These are phyloP conservation scores for Russula vinacea DNA, from an alignment of 768 basidiomycete genomes.

Conservation along the genomic window DNA sequence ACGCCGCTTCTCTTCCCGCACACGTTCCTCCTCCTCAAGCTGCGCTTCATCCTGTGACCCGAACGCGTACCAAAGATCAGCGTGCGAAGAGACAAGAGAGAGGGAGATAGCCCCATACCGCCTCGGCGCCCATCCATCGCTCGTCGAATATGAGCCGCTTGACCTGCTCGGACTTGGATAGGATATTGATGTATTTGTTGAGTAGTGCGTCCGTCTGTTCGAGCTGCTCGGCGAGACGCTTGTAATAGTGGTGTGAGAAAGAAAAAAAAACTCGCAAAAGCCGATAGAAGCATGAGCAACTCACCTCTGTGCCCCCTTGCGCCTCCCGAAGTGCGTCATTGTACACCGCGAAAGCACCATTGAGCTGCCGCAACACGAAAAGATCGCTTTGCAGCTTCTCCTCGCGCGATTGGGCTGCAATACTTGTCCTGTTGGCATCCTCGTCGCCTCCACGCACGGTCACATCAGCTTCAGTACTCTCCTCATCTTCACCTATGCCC, in stretches of 20 bases:
- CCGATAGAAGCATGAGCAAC: conserved; percentile 27
- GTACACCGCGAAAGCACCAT: conserved; percentile 63
- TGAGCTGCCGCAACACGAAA: conserved; percentile 69
- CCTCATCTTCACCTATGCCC: conserved; percentile 26
- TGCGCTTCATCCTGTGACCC: conserved; percentile 54
- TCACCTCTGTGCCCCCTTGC: conserved; percentile 67
- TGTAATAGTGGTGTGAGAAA: neutral
- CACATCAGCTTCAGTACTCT: conserved; percentile 29
- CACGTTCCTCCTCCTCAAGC: conserved; percentile 46
- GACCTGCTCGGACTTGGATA: conserved; percentile 67
- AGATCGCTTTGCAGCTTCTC: conserved; percentile 75
- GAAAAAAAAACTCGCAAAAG: neutral
- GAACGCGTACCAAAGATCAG: neutral
- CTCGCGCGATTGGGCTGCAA: conserved; percentile 47
- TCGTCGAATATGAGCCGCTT: conserved; percentile 72
- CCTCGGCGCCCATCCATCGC: conserved; percentile 70
- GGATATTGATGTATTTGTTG: conserved; percentile 68
- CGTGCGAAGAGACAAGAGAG: neutral
- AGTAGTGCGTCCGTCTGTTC: conserved; percentile 69
- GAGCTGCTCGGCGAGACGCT: conserved; percentile 64
- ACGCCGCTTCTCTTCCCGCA: conserved; percentile 40
- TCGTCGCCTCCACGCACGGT: conserved; percentile 33
- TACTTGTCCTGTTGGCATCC: conserved; percentile 26
- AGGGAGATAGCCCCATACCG: conserved; percentile 41
- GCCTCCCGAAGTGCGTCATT: conserved; percentile 64